Percentiles rank a stretch among this genome's conserved stretches.
These are phyloP conservation scores for Clohesyomyces aquaticus DNA, from an alignment of 495 filamentous ascomycete species.

Conservation along the genomic window DNA sequence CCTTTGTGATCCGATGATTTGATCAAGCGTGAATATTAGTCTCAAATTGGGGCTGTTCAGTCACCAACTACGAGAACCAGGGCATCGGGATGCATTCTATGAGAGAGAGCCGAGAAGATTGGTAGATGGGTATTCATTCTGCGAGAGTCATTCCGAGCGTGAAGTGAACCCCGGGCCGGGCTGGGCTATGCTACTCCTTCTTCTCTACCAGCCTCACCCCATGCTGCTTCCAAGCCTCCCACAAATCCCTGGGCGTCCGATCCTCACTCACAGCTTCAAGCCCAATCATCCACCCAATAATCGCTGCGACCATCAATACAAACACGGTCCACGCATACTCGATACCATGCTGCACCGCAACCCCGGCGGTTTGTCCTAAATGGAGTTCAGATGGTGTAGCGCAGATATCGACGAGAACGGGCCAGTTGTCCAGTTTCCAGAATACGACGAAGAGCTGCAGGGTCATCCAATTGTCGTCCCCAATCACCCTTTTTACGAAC, in stretches of 20 bases:
- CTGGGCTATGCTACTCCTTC: too few relatives aligned
- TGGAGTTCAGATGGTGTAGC: background rate
- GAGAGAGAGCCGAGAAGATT: too few relatives aligned
- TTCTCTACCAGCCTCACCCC: background rate
- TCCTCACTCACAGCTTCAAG: slow-evolving; percentile 22
- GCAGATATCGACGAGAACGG: slow-evolving; percentile 14
- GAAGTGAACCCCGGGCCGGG: too few relatives aligned
- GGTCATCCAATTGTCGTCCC: slow-evolving; percentile 1
- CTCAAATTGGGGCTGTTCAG: too few relatives aligned
- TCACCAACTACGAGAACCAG: too few relatives aligned
- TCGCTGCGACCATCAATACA: slow-evolving; percentile 13
- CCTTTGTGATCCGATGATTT: too few relatives aligned
- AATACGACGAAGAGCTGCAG: slow-evolving; percentile 27
- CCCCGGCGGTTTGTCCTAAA: too few relatives aligned
- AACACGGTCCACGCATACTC: slow-evolving; percentile 9
- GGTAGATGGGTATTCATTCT: too few relatives aligned
- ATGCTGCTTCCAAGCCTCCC: slow-evolving; percentile 19
- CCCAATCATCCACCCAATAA: slow-evolving; percentile 11
- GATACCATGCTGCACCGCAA: background rate
- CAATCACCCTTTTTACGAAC: background rate
- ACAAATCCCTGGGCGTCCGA: slow-evolving; percentile 24
- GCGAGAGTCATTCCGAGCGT: too few relatives aligned
- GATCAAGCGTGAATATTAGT: too few relatives aligned
- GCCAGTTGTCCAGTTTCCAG: slow-evolving; percentile 24
- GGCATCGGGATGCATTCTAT: too few relatives aligned